Percentiles rank a stretch among this genome's conserved stretches.
Evolutionary conservation across 371 early-diverging fungal species (phyloP).

Genomic region (Nematocida homosporus): DNA sequence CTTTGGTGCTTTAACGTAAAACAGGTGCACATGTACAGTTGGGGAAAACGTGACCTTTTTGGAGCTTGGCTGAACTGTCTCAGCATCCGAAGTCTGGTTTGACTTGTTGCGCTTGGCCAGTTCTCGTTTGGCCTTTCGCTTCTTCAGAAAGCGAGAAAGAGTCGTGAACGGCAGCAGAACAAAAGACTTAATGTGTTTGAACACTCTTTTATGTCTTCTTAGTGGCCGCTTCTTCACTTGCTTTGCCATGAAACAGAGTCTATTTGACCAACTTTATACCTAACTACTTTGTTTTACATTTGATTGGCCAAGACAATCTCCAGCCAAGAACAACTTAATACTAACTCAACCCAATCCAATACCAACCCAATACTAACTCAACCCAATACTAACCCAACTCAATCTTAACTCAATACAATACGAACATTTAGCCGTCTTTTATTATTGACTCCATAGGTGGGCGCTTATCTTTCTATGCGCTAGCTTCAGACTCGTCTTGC

Average conservation of each 20-base stretch:
- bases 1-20: background rate
- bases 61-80: background rate
- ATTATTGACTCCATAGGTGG: no score
- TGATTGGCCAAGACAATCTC: no score
- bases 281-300: no score
- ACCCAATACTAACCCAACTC: no score
- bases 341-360: no score
- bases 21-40: conserved; percentile 7
- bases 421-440: no score
- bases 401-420: no score
- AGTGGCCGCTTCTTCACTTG: background rate
- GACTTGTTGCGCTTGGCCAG: background rate
- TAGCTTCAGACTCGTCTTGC: no score
- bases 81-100: background rate
- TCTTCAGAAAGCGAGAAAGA: background rate
- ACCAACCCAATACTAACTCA: no score
- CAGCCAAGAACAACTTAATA: no score
- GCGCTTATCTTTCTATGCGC: no score
- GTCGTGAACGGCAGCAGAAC: background rate
- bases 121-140: background rate
- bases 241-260: background rate
- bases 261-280: no score
- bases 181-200: background rate
- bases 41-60: conserved; percentile 42
- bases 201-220: background rate